Evolutionary conservation across 1,284 basidiomycete genomes (phyloP), one percentile per base, ranked within the genome.

Genomic region (Kwoniella shivajii): DNA sequence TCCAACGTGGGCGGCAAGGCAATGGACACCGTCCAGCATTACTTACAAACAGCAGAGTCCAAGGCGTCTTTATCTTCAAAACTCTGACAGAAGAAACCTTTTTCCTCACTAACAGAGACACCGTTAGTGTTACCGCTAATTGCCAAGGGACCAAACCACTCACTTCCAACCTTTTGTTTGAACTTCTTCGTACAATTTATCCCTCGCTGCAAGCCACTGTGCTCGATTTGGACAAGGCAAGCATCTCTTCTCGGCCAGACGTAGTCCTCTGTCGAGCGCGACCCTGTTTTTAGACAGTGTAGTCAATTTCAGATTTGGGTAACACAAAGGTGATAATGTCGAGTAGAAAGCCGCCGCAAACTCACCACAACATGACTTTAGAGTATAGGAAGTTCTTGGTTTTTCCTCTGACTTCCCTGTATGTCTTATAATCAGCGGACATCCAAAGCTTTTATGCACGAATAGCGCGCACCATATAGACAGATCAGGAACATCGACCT

Each of bases 321-420:
- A n/a, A n/a, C n/a, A n/a, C n/a, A n/a, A n/a, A n/a, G n/a, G n/a
- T n/a, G n/a, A n/a, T n/a, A n/a, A n/a, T 22, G 34, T 34, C 44
- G 33, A 38, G 58, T 48, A 33, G 43, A n/a, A n/a, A 30, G 26
- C 10, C 26, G 4, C 7, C 24, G 26, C 26, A 30, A 29, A 63
- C 82, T 66, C 66, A 88, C 88, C 90, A 92, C 71, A 92, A 83
- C 91, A 94, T 92, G 51, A 92, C 86, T 83, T 93, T 93, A 41
- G 88, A 90, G 76, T 93, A 93, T 83, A 90, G 68, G 37, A 94
- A 96, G 73, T 95, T 86, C 57, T 88, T 85, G 72, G 88, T 84
- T 69, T 85, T 84, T 57, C 87, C 86, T 56, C 91, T 82, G 13
- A 92, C 90, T 78, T 93, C 90, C 90, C 89, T 90, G 66, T 11